Percentiles rank a stretch among this genome's conserved stretches.
phyloP scores from a whole-genome alignment of 148 eudicot genomes.

The Amaranthus cruentus region DNA sequence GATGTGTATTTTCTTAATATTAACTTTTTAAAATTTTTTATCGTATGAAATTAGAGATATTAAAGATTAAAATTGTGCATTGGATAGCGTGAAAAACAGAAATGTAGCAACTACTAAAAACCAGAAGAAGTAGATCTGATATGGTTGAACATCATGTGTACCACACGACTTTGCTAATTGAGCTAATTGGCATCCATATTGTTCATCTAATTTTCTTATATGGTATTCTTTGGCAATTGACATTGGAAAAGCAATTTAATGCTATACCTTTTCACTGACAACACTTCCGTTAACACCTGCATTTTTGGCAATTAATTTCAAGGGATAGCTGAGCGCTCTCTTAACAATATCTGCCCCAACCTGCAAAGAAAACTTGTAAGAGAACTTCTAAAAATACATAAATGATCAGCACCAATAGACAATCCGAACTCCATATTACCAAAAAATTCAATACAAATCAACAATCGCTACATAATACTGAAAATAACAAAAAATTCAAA shows the following conservation, averaged over 20 bases:
- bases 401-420: too few species aligned
- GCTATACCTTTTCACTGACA: constrained; percentile 77
- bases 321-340: constrained; percentile 86
- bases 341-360: constrained; percentile 97
- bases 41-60: too few species aligned
- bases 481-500: too few species aligned
- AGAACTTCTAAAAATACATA: neutral
- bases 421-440: too few species aligned
- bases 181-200: too few species aligned
- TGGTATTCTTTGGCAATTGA: neutral
- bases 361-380: constrained; percentile 31
- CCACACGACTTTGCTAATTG: neutral
- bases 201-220: neutral
- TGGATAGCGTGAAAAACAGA: too few species aligned
- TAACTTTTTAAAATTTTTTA: too few species aligned
- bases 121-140: neutral
- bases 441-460: too few species aligned
- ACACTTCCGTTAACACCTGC: constrained; percentile 98
- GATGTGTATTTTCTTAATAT: too few species aligned
- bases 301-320: constrained; percentile 89
- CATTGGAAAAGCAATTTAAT: neutral
- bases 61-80: neutral
- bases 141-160: too few species aligned
- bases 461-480: too few species aligned
- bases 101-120: too few species aligned